Evolutionary conservation across 306 rosid species (phyloP), one percentile per base, ranked within the genome.

Genomic region (Quercus suber): DNA sequence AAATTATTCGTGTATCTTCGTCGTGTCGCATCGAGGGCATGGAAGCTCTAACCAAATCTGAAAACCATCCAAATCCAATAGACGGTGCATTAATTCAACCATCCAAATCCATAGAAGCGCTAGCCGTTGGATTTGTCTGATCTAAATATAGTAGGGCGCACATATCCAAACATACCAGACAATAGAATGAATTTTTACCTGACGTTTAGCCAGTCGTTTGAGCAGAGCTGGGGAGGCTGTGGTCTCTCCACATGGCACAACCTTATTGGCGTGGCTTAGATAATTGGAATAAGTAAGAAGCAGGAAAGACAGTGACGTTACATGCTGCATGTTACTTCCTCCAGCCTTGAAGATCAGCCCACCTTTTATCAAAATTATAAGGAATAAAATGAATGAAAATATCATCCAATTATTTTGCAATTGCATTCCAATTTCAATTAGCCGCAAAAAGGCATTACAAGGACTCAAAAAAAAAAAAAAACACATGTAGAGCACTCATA

Each of bases 251-350:
- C 98, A 96, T 81, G 96, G 94, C 87, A 96, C 98, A 6, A 55
- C 82, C 82, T 79, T 90, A 77, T 91, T 89, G 89, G 99, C 90
- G 52, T 96, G 98, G 85, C 99, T 91, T 35, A 93, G 93, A 85
- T 95, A 95, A 74, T 93, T 95, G 55, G 97, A 93, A 84, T 93
- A 95, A 35, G 94, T 85, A 55, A 93, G 78, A 3, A 95, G 87
- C 15, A 95, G 86, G 90, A 95, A 95, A 35, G 99, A 93, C 33
- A 95, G 79, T 13, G 98, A 93, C 41, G 99, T 95, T 63, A 95
- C 99, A 83, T 95, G 98, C 84, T 96, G 99, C 99, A 96, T 93
- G 97, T 96, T 96, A 75, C 97, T 91, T 15, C 97, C 97, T 82
- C 98, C 98, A 31, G 97, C 91, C 89, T 96, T 96, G 87, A 89